Evolutionary conservation across 75 land plant species (phyloP).

Genomic region (Adiantum capillusveneris): DNA sequence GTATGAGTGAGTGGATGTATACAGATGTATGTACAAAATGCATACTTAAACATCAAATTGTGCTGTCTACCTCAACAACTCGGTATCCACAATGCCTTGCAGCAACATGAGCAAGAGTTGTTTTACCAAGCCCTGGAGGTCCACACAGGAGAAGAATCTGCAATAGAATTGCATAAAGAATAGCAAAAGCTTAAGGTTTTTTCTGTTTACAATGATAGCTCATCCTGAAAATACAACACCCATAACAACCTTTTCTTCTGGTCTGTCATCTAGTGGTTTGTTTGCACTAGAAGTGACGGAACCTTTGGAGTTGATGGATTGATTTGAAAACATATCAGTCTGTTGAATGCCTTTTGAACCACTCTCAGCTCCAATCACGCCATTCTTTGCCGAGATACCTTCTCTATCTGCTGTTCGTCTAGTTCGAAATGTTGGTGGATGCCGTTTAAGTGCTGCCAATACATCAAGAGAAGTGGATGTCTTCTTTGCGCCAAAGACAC

Average conservation of each 20-base stretch:
- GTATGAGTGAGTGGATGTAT: too few relatives aligned
- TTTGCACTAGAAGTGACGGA: too few relatives aligned
- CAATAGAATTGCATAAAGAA: too few relatives aligned
- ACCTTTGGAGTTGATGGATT: too few relatives aligned
- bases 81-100: slow-evolving; percentile 98
- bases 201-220: background rate
- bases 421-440: slow-evolving; percentile 40
- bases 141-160: slow-evolving; percentile 97
- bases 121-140: slow-evolving; percentile 97
- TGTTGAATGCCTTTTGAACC: too few relatives aligned
- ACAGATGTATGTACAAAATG: too few relatives aligned
- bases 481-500: slow-evolving; percentile 83
- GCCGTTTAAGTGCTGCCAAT: slow-evolving; percentile 57
- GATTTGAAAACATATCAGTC: too few relatives aligned
- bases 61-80: slow-evolving; percentile 80
- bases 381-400: too few relatives aligned
- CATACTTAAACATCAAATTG: background rate
- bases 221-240: background rate
- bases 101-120: slow-evolving; percentile 98
- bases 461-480: slow-evolving; percentile 72
- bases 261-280: slow-evolving; percentile 23
- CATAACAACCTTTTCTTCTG: slow-evolving; percentile 68
- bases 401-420: slow-evolving; percentile 11
- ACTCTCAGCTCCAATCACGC: too few relatives aligned
- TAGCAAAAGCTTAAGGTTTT: too few relatives aligned